Evolutionary conservation across 495 filamentous ascomycete species (phyloP).

Genomic region (Aspergillus haitiensis): DNA sequence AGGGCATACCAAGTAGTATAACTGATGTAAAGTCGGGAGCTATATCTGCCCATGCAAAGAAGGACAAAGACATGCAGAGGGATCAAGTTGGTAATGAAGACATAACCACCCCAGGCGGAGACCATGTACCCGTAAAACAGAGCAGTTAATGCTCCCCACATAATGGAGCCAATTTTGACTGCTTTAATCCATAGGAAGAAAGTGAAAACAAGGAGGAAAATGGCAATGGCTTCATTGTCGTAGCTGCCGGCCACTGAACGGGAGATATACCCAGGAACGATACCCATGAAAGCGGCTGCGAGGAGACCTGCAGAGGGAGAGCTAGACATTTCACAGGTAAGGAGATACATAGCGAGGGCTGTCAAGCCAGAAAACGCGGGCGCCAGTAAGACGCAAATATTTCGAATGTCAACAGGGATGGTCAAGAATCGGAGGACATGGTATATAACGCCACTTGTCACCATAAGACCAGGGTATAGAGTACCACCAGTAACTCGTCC

Average conservation of each 20-base stretch:
- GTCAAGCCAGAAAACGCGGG: conserved; percentile 96
- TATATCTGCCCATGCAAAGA: conserved; percentile 95
- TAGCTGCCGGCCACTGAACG: conserved; percentile 97
- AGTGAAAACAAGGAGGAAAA: conserved; percentile 97
- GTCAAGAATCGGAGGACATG: conserved; percentile 88
- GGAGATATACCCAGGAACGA: conserved; percentile 95
- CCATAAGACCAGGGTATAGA: conserved; percentile 98
- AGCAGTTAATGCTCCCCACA: conserved; percentile 93
- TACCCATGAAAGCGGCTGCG: conserved; percentile 95
- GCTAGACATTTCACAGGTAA: conserved; percentile 93
- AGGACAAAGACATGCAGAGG: conserved; percentile 95
- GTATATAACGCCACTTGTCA: conserved; percentile 96
- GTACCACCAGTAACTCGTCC: conserved; percentile 98
- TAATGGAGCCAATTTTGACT: conserved; percentile 89
- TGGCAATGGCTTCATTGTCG: conserved; percentile 99
- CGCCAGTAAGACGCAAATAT: conserved; percentile 96
- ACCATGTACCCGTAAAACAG: conserved; percentile 99
- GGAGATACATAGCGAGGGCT: conserved; percentile 87
- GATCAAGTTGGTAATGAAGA: conserved; percentile 98
- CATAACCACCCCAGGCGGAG: conserved; percentile 98
- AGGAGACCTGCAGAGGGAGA: conserved; percentile 93
- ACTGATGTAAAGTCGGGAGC: conserved; percentile 88
- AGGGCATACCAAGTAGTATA: conserved; percentile 98
- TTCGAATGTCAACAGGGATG: conserved; percentile 96
- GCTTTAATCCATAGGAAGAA: conserved; percentile 99